Evolutionary conservation across 768 basidiomycete species (phyloP), one percentile per base, ranked within the genome.

Genomic region (Russula dissimulans): DNA sequence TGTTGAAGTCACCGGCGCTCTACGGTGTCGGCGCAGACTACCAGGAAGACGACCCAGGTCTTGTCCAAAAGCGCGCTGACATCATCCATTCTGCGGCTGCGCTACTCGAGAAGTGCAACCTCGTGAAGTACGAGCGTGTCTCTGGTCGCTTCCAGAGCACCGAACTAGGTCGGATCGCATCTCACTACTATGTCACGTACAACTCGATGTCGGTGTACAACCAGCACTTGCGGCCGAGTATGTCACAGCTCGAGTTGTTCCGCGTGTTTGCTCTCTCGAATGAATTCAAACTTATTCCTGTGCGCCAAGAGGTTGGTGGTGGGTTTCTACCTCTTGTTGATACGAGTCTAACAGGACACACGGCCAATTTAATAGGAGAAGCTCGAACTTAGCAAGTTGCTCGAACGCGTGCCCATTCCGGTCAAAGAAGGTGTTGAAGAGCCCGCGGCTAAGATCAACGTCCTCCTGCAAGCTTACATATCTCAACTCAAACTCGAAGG

Each of bases 341-440:
- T 3, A 60, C 51, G 38, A 0, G 44, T 5, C 34, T 10, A 36
- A 12, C 34, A 45, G 17, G 54, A 48, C 49, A 59, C n/a, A 11
- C 38, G 9, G 10, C 32, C 18, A n/a, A 57, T 12, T 11, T 65
- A 52, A 42, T 70, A 81, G 74, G 90, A 93, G 73, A 97, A 95
- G 70, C 78, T 95, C 4, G 95, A 98, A 68, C 79, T 97, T 15
- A 81, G 84, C 5, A 95, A 95, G 68, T 77, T 97, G 8, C 76
- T 97, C 46, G 95, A 99, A 69, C 82, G 93, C 2, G 95, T 98
- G 0, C 95, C 95, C 2, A 94, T 99, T 46, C 97, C 97, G 0
- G 89, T 98, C 66, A 98, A 98, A 73, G 97, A 99, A 73, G 80
- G 85, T 53, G 92, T 95, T 5, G 95, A 99, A 60, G 95, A 99